These are phyloP conservation scores for Globisporangium abappressorium DNA, from an alignment of 352 stramenopile species.

Conservation along the genomic window DNA sequence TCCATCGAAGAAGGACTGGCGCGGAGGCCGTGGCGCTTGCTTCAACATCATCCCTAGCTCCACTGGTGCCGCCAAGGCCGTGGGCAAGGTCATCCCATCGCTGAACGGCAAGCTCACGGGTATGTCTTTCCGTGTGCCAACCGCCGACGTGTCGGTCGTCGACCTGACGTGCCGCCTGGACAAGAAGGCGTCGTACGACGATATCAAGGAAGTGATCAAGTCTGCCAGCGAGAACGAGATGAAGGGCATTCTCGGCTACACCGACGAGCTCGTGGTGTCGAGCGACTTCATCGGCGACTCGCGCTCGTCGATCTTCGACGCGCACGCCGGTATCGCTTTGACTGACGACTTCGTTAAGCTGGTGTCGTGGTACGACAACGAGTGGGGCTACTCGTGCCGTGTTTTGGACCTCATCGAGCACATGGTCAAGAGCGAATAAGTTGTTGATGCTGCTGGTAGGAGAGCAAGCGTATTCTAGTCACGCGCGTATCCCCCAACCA, in stretches of 20 bases:
- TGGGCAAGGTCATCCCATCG: slow-evolving; percentile 97
- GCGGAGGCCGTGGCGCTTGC: slow-evolving; percentile 94
- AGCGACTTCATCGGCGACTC: slow-evolving; percentile 97
- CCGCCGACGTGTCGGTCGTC: slow-evolving; percentile 87
- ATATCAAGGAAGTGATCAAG: slow-evolving; percentile 98
- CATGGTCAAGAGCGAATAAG: slow-evolving; percentile 91
- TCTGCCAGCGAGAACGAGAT: slow-evolving; percentile 90
- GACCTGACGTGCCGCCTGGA: slow-evolving; percentile 83
- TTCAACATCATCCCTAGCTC: slow-evolving; percentile 99
- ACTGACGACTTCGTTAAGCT: slow-evolving; percentile 99
- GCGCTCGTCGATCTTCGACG: slow-evolving; percentile 98
- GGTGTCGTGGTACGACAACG: slow-evolving; percentile 99
- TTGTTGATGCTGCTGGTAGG: not conserved
- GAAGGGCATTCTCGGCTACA: slow-evolving; percentile 98
- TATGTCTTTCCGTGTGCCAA: slow-evolving; percentile 92
- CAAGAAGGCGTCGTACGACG: slow-evolving; percentile 95
- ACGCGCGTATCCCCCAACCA: not conserved
- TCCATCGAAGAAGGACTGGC: slow-evolving; percentile 98
- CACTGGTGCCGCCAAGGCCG: slow-evolving; percentile 97
- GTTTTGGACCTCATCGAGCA: slow-evolving; percentile 97
- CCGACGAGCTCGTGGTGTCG: slow-evolving; percentile 95
- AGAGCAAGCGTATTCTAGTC: not conserved
- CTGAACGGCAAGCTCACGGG: slow-evolving; percentile 92
- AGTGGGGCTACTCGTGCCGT: slow-evolving; percentile 98
- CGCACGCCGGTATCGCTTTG: slow-evolving; percentile 95